These are phyloP conservation scores for Calonectria fujianensis DNA, from an alignment of 2,329 filamentous ascomycete species.

Conservation along the genomic window DNA sequence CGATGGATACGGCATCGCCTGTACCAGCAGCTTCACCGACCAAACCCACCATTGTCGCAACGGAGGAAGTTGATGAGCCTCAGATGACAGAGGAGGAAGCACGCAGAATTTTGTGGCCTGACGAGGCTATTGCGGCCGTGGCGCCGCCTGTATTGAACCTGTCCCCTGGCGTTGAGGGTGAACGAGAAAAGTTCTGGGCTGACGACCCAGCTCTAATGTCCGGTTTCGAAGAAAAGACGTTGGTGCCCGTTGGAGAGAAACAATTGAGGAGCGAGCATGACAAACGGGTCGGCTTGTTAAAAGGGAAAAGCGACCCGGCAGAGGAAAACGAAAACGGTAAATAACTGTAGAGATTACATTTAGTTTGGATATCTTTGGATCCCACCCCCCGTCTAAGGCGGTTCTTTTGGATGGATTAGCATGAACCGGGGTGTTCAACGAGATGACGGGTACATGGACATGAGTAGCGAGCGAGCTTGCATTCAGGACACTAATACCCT, in stretches of 20 bases:
- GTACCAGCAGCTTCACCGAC: slow-evolving; percentile 27
- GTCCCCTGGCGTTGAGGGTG: slow-evolving; percentile 49
- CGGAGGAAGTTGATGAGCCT: slow-evolving; percentile 54
- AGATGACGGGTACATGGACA: slow-evolving; percentile 7
- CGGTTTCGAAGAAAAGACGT: slow-evolving; percentile 63
- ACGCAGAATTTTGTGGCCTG: slow-evolving; percentile 63
- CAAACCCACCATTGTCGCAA: slow-evolving; percentile 36
- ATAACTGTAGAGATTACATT: slow-evolving; percentile 41
- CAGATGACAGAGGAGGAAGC: slow-evolving; percentile 65
- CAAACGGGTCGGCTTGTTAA: slow-evolving; percentile 51
- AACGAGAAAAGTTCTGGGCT: slow-evolving; percentile 64
- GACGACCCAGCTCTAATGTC: slow-evolving; percentile 59
- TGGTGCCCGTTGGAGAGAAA: slow-evolving; percentile 60
- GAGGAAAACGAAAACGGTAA: slow-evolving; percentile 39
- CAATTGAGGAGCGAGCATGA: slow-evolving; percentile 60
- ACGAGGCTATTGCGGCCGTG: slow-evolving; percentile 50
- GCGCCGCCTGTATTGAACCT: slow-evolving; percentile 30
- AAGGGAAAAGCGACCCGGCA: slow-evolving; percentile 44
- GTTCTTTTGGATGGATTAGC: slow-evolving; percentile 6
- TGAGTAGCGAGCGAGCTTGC: slow-evolving; percentile 25
- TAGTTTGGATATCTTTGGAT: slow-evolving; percentile 22
- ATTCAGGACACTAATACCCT: slow-evolving; percentile 37
- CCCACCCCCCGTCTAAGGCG: background rate
- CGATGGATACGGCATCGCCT: slow-evolving; percentile 36
- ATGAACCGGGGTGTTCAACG: slow-evolving; percentile 5